Evolutionary conservation across 345 rosid genomes (phyloP), one percentile per base, ranked within the genome.

Genomic region (Lepidium didymum): DNA sequence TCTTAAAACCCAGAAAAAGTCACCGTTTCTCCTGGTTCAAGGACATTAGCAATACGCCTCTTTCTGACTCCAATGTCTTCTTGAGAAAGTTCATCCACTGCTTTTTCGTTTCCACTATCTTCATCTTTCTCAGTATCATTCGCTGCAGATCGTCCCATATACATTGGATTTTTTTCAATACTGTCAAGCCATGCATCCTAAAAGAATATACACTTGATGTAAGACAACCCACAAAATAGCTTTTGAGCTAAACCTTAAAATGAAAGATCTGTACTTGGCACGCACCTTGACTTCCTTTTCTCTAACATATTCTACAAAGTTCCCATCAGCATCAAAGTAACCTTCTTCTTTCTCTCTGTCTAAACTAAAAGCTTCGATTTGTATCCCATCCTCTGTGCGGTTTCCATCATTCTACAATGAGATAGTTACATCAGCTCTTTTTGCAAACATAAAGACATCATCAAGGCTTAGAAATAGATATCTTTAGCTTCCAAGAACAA

Each of bases 121-220:
- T 70, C 75, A 46, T 70, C 71, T 51, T 50, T 61, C 46, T 72
- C 77, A 55, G 76, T 74, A 64, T 63, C 74, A 34, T 61, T 74
- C 10, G 52, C 62, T 25, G 75, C 63, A 23, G 70, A 76, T 42
- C 69, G 75, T 42, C 84, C 87, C 64, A 81, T 75, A 80, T 78
- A 73, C 70, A 79, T 77, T 38, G 85, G 77, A 74, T 83, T 81
- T 29, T 44, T 78, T 38, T 83, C 96, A 79, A 89, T 70, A 69
- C 86, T 86, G 73, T 95, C 99, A 72, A 95, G 89, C 99, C 99
- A 95, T 19, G 99, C 91, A 82, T 95, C 99, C 99, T 95, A 81
- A 73, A 80, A 75, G 41, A 77, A 63, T 16, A 59, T 41, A 74
- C 43, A 70, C 8, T 31, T 55, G 64, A 70, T 21, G 46, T 61